These are phyloP conservation scores for Saprolegnia diclina DNA, from an alignment of 352 stramenopile species.

Conservation along the genomic window DNA sequence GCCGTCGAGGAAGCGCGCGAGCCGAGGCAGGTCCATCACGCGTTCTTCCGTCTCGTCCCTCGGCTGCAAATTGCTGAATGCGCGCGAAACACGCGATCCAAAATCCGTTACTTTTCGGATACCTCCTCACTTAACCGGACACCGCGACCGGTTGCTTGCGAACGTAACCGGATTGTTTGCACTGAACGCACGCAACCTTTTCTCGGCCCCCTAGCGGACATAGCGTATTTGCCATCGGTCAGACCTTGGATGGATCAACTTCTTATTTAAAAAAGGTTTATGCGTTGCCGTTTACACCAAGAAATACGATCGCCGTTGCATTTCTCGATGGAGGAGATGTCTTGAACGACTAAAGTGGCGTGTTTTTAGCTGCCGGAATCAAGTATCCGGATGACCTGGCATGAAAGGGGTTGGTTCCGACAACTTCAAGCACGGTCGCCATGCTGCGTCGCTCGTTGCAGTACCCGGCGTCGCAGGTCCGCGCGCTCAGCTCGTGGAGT, in stretches of 20 bases:
- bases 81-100: background rate
- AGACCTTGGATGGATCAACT: no score
- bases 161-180: no score
- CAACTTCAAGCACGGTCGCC: background rate
- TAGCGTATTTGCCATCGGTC: no score
- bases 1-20: slow-evolving; percentile 1
- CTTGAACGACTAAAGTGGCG: background rate
- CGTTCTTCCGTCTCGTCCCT: background rate
- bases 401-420: background rate
- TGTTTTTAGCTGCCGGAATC: background rate
- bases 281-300: no score
- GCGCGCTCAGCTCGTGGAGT: background rate
- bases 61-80: slow-evolving; percentile 4
- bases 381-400: background rate
- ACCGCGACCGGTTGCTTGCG: no score
- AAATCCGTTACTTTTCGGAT: background rate
- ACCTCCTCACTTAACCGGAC: background rate
- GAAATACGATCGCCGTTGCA: no score
- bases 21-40: background rate
- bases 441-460: slow-evolving; percentile 1
- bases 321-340: background rate
- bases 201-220: no score
- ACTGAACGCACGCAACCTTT: no score
- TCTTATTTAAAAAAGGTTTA: no score
- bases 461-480: background rate